Percentiles rank a stretch among this genome's conserved stretches.
Conservation (phyloP, 73 alveolate genomes). For the Urostyla sp. region DNA sequence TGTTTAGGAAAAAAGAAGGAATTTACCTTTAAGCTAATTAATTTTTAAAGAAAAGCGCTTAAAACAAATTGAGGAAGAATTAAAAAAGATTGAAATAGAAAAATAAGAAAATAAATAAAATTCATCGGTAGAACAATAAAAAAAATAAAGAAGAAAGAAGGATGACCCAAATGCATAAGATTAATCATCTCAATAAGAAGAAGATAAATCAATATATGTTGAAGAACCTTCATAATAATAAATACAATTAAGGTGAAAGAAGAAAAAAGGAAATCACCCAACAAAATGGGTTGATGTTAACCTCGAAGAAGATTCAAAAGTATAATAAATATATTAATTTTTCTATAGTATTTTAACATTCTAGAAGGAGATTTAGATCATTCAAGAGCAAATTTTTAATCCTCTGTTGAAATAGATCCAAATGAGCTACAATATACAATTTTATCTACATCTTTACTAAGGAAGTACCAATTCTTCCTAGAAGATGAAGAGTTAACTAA, state of each 20-base stretch:
- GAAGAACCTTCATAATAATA: not conserved
- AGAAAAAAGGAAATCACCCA: constrained; percentile 34
- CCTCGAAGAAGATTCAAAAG: constrained; percentile 31
- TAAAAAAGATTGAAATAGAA: not conserved
- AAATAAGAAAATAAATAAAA: not conserved
- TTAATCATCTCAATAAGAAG: not conserved
- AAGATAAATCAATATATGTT: not conserved
- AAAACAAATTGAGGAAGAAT: not conserved
- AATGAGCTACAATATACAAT: constrained; percentile 18
- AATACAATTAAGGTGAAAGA: constrained; percentile 10
- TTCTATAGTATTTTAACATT: constrained; percentile 30
- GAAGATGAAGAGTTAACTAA: constrained; percentile 23
- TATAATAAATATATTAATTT: not conserved
- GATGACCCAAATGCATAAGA: not conserved
- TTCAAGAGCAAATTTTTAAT: too few species aligned
- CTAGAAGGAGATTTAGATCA: constrained; percentile 25
- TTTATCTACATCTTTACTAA: too few species aligned
- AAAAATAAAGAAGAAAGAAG: not conserved
- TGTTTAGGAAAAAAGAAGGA: constrained; percentile 23
- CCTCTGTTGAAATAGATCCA: constrained; percentile 35
- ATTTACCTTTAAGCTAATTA: constrained; percentile 25
- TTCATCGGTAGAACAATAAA: not conserved
- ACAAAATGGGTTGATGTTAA: constrained; percentile 49
- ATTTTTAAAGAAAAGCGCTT: not conserved
- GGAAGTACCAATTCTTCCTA: too few species aligned